These are phyloP conservation scores for Yarrowia sp. DNA, from an alignment of 805 yeast genomes.

Conservation along the genomic window DNA sequence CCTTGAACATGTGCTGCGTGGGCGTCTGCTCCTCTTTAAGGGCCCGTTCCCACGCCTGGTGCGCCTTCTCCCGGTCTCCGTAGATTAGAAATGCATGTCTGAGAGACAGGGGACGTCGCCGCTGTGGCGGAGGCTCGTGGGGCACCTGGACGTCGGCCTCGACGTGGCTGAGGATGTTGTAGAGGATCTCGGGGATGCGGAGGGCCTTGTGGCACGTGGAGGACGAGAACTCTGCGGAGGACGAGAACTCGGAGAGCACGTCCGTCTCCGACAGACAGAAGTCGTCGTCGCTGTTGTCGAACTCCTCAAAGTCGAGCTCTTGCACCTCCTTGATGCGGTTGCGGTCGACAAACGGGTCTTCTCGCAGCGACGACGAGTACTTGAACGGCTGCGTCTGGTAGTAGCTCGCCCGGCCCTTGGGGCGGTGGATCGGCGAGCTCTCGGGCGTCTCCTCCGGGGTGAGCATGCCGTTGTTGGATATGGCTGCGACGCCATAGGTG, in stretches of 20 bases:
- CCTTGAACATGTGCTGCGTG: slow-evolving; percentile 22
- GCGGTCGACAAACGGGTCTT: slow-evolving; percentile 24
- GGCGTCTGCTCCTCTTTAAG: slow-evolving; percentile 29
- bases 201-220: slow-evolving; percentile 48
- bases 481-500: background rate
- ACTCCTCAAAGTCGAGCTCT: slow-evolving; percentile 19
- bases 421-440: slow-evolving; percentile 2
- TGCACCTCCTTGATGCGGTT: slow-evolving; percentile 16
- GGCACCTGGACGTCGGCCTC: slow-evolving; percentile 59
- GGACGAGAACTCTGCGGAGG: background rate
- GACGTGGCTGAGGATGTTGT: slow-evolving; percentile 58
- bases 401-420: background rate
- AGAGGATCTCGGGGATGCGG: slow-evolving; percentile 71
- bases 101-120: slow-evolving; percentile 67
- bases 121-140: slow-evolving; percentile 54
- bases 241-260: background rate
- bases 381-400: slow-evolving; percentile 17
- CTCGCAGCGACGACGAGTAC: slow-evolving; percentile 2
- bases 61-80: slow-evolving; percentile 52
- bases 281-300: slow-evolving; percentile 15
- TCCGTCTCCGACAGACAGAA: slow-evolving; percentile 13
- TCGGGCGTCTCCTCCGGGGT: slow-evolving; percentile 15
- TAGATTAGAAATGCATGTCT: slow-evolving; percentile 68
- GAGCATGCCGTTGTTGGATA: background rate
- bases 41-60: slow-evolving; percentile 45